Base-by-base conservation (phyloP, 768 basidiomycete species). In the Nidularia sp. region DNA sequence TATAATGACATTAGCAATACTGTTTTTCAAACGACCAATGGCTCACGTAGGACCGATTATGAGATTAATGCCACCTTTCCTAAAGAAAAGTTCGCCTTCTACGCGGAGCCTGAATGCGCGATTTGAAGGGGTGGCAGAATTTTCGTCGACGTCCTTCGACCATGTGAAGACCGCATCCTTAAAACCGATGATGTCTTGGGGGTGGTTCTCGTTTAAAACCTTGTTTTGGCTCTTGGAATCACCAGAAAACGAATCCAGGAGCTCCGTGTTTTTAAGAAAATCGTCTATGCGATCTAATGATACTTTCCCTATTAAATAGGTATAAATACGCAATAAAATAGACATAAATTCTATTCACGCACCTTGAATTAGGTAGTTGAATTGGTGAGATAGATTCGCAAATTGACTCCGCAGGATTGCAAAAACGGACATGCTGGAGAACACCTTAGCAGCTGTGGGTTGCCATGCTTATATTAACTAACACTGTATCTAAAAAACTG, bases 401-500 rank as follows among this genome's bases (percentile, higher is more conserved):
- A 85, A 62, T 52, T 82, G 79, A 2, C 72, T 70, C 32, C 82
- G 75, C 29, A 90, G 65, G 55, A 84, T 71, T 47, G 83, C 78
- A 58, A 90, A 88, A 33, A 88, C 81, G 51, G 76, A 62, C 70
- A 83, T 78, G 52, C 76, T 78, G 6, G 75, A 75, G 60, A 79
- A 79, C 8, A 80, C 77, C 18, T 62, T 69, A 4, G 76, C 70
- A 3, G 74, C 73, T 51, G 15, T 2, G 39, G 10, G 15, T 41
- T 4, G 39, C 15, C 15, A 10, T 41, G 25, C 25, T 25, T 25
- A 25, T 25, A 25, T 25, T 25, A 3, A 25, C 25, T 25, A 25
- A 25, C 25, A 25, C 39, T 4, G 4, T 15, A 15, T 41, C 10
- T 41, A 41, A 41, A 41, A 41, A 25, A 25, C 25, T 3, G 25